Base-by-base conservation (phyloP, 73 alveolate genomes). In the Tetrahymena thermophila region DNA sequence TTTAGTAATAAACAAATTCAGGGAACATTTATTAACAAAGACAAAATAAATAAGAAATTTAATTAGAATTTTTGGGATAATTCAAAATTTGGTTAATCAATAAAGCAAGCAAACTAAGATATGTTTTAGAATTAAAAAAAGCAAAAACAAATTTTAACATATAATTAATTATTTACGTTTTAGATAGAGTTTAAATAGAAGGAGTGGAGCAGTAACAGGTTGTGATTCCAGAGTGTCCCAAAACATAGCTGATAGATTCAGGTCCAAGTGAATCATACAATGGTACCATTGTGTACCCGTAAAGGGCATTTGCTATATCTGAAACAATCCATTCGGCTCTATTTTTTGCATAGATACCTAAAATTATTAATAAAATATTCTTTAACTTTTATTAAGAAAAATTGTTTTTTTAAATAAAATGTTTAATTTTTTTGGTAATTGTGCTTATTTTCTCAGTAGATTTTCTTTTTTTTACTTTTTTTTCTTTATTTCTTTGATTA, bases 281-380 rank as follows among this genome's bases (percentile, higher is more conserved):
- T 3, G 99, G 98, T 85, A 99, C 99, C 94, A 97, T 96, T 43
- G 99, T 96, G 28, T 94, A 94, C 35, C 98, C 96, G 85, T 98
- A 96, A 94, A 96, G 93, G 89, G 94, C 95, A 93, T 97, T 96
- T 13, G 99, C 99, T 40, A 97, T 57, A 94, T 98, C 99, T 10
- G 97, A 38, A 34, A 96, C 95, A 31, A 95, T 56, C 99, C 99
- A 98, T 95, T 98, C 99, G 55, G 97, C 99, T 93, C 99, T 96
- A 93, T 98, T 98, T 94, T 97, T 97, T 14, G 98, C 96, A 96
- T 96, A 98, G 93, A 98, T 97, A 43, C 99, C 99, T 94, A 97
- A 85, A 96, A 97, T 95, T 95, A 94, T 95, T 11, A 95, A 28
- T 34, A 17, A 71, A 3, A 28, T 9, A 25, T 19, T 71, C 11